These are phyloP conservation scores for Kodamaea leandrae DNA, from an alignment of 805 yeast genomes.

Conservation along the genomic window DNA sequence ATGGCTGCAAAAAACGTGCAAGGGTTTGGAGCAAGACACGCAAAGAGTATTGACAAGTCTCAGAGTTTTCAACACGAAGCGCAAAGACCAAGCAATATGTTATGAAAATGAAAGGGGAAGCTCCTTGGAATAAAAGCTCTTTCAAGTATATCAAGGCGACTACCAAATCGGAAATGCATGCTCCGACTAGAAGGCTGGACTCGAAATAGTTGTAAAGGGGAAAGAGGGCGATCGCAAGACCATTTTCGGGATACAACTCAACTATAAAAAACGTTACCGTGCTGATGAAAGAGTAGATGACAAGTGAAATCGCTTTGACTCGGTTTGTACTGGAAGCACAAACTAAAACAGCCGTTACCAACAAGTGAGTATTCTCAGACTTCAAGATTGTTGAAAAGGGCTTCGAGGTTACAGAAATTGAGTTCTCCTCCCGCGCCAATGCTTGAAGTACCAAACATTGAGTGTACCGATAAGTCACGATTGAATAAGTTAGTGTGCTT, in stretches of 20 bases:
- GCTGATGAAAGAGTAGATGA: constrained; percentile 29
- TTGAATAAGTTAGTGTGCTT: constrained; percentile 17
- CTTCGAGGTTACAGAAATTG: constrained; percentile 1
- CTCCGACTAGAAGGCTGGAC: constrained; percentile 14
- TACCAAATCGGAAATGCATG: constrained; percentile 15
- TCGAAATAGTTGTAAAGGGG: constrained; percentile 20
- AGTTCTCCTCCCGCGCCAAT: not conserved
- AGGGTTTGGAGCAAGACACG: not conserved
- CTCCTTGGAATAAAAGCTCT: constrained; percentile 7
- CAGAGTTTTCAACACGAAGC: constrained; percentile 15
- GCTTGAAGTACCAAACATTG: not conserved
- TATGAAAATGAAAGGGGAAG: constrained; percentile 7
- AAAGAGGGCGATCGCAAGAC: constrained; percentile 12
- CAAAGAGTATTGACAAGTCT: constrained; percentile 9
- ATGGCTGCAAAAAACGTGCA: not conserved
- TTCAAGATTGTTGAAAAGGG: constrained; percentile 23
- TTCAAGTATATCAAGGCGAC: constrained; percentile 12
- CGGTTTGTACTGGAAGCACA: constrained; percentile 16
- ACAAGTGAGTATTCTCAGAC: constrained; percentile 30
- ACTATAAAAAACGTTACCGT: constrained; percentile 18
- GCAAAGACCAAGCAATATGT: constrained; percentile 13
- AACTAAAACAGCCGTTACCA: constrained; percentile 22
- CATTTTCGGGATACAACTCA: constrained; percentile 17
- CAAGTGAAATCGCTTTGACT: constrained; percentile 26
- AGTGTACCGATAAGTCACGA: constrained; percentile 20